phyloP scores from a whole-genome alignment of 352 stramenopile genomes.

The Globisporangium paddicum region DNA sequence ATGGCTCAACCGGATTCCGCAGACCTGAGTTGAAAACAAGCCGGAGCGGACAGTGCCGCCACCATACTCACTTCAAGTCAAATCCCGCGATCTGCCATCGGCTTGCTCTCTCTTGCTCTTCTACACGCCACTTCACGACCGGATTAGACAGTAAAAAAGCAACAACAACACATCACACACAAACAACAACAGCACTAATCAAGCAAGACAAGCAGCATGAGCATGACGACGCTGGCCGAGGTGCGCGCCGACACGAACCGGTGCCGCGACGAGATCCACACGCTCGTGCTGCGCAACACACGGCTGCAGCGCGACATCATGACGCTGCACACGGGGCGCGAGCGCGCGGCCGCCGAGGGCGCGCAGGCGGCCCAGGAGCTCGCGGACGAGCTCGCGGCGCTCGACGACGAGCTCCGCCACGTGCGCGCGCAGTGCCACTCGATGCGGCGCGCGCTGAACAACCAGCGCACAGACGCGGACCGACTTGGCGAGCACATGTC shows the following conservation, averaged over 20 bases:
- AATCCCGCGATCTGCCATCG: background rate
- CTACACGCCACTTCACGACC: background rate
- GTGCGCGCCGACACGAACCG: constrained; percentile 56
- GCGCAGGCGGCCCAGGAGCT: constrained; percentile 40
- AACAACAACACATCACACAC: background rate
- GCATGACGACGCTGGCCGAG: constrained; percentile 15
- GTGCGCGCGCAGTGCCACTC: constrained; percentile 37
- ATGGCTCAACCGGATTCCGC: background rate
- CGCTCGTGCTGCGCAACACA: constrained; percentile 53
- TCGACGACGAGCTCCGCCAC: constrained; percentile 30
- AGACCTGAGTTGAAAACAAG: background rate
- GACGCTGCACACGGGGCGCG: constrained; percentile 39
- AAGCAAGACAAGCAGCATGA: background rate
- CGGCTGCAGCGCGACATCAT: constrained; percentile 62
- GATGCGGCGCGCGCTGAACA: constrained; percentile 27
- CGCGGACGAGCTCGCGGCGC: constrained; percentile 37
- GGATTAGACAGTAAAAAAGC: background rate
- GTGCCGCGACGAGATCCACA: constrained; percentile 49
- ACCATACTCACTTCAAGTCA: background rate
- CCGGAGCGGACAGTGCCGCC: background rate
- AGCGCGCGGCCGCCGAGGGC: constrained; percentile 33
- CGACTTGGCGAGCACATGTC: constrained; percentile 12
- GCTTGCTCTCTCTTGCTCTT: constrained; percentile 1
- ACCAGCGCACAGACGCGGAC: constrained; percentile 18
- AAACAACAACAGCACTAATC: background rate